Percentiles rank a stretch among this genome's conserved stretches.
Conservation (phyloP, 2,329 filamentous ascomycete genomes). For the Penicillium verrucosum region DNA sequence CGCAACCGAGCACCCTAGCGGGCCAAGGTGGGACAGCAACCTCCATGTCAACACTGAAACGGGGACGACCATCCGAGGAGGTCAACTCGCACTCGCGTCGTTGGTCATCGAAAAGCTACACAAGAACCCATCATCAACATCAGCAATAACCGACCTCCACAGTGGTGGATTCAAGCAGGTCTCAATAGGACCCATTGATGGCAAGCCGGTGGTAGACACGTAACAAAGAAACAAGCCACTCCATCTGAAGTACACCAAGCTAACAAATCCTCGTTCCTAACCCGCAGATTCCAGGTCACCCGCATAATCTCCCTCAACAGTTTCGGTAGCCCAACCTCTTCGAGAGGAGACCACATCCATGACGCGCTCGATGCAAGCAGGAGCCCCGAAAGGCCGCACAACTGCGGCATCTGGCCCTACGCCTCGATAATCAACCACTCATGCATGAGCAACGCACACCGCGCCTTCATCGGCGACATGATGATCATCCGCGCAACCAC, state of each 20-base stretch:
- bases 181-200: not conserved
- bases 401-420: slow-evolving; percentile 48
- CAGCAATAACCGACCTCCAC: slow-evolving; percentile 34
- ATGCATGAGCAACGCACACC: slow-evolving; percentile 48
- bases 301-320: slow-evolving; percentile 44
- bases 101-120: slow-evolving; percentile 47
- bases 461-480: slow-evolving; percentile 55
- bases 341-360: not conserved
- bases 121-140: slow-evolving; percentile 35
- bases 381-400: slow-evolving; percentile 10
- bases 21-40: not conserved
- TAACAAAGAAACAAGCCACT: not conserved
- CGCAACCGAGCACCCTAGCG: not conserved
- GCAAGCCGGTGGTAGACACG: not conserved
- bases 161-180: slow-evolving; percentile 30
- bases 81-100: not conserved
- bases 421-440: slow-evolving; percentile 55
- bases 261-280: not conserved
- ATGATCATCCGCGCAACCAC: slow-evolving; percentile 48
- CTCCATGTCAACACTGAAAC: not conserved
- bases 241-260: not conserved
- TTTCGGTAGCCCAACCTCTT: slow-evolving; percentile 38
- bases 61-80: not conserved
- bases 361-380: slow-evolving; percentile 11
- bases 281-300: slow-evolving; percentile 46